Evolutionary conservation across 805 yeast species (phyloP).

Genomic region (Saccharomyces mikatae): DNA sequence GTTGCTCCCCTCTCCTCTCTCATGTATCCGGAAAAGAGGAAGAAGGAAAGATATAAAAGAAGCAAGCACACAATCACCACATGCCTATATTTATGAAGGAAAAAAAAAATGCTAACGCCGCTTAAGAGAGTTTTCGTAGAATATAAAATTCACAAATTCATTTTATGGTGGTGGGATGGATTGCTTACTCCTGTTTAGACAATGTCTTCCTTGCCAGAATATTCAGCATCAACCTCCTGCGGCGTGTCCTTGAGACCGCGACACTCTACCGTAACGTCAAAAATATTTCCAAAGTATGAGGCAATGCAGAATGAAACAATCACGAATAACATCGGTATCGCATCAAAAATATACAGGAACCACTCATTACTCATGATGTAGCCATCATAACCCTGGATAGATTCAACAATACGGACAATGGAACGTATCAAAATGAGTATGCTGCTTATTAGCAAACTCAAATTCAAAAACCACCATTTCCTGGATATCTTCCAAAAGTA

Average conservation of each 20-base stretch:
- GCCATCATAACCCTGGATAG: slow-evolving; percentile 21
- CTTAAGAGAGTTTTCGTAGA: too few relatives aligned
- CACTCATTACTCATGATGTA: slow-evolving; percentile 17
- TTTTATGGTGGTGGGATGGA: too few relatives aligned
- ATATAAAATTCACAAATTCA: too few relatives aligned
- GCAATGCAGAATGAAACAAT: slow-evolving; percentile 3
- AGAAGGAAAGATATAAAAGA: too few relatives aligned
- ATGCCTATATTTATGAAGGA: too few relatives aligned
- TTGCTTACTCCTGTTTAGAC: too few relatives aligned
- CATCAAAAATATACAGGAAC: slow-evolving; percentile 22
- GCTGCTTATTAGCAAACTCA: slow-evolving; percentile 4
- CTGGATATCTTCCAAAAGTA: not conserved
- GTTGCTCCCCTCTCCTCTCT: too few relatives aligned
- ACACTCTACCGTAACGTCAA: not conserved
- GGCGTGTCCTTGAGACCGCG: not conserved
- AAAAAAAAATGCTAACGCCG: too few relatives aligned
- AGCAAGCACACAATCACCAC: too few relatives aligned
- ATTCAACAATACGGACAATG: slow-evolving; percentile 25
- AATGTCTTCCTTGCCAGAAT: too few relatives aligned
- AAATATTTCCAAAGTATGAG: slow-evolving; percentile 3
- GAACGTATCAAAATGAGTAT: slow-evolving; percentile 22
- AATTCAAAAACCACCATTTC: slow-evolving; percentile 7
- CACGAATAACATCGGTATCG: slow-evolving; percentile 16
- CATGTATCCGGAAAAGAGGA: too few relatives aligned
- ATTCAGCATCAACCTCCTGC: too few relatives aligned